These are phyloP conservation scores for Rhypophila decipiens DNA, from an alignment of 495 filamentous ascomycete genomes.

Conservation along the genomic window DNA sequence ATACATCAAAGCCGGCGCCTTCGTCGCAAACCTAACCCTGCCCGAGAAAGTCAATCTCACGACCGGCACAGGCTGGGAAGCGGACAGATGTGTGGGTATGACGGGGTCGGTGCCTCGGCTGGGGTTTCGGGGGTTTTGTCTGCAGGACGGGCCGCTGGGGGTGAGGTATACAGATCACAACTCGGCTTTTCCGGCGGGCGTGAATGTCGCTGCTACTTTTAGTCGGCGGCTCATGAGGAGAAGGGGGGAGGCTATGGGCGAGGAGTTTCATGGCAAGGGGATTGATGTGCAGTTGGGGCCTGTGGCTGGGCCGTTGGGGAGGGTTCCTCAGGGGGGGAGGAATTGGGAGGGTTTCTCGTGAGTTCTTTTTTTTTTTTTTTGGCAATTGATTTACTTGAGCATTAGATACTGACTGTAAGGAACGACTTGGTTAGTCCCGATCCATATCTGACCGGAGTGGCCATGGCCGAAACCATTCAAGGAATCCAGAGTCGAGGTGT, in stretches of 20 bases:
- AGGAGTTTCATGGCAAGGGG: conserved; percentile 58
- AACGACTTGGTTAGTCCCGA: conserved; percentile 38
- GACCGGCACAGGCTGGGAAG: conserved; percentile 68
- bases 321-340: conserved; percentile 55
- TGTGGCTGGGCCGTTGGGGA: conserved; percentile 47
- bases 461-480: conserved; percentile 46
- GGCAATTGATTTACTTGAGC: background rate
- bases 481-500: conserved; percentile 54
- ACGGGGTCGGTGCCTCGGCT: conserved; percentile 47
- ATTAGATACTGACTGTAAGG: background rate
- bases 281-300: conserved; percentile 50
- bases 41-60: conserved; percentile 84
- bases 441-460: conserved; percentile 51
- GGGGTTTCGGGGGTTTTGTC: conserved; percentile 41
- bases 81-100: conserved; percentile 70
- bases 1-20: conserved; percentile 65
- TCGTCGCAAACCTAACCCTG: conserved; percentile 72
- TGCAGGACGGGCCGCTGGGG: conserved; percentile 45
- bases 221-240: conserved; percentile 56
- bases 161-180: conserved; percentile 49
- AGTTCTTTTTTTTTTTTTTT: conserved; percentile 1
- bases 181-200: conserved; percentile 66
- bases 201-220: conserved; percentile 71
- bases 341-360: conserved; percentile 58
- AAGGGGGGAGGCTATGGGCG: conserved; percentile 50